A percentile compares a stretch with the other conserved stretches of the same genome.
These are phyloP conservation scores for Pseudopediastrum boryanum DNA, from an alignment of 139 green algal genomes.

Conservation along the genomic window DNA sequence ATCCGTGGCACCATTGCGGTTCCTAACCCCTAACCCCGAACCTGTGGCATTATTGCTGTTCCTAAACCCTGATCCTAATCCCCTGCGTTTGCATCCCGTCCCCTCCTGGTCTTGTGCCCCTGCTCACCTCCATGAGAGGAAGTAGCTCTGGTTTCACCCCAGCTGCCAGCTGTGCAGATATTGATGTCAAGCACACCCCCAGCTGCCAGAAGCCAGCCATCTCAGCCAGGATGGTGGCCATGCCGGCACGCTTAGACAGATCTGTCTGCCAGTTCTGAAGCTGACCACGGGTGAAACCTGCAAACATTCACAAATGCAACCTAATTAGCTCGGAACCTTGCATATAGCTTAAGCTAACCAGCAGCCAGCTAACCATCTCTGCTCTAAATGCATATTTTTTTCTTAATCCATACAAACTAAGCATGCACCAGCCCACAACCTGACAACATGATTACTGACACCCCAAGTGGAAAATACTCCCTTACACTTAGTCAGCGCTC, in stretches of 20 bases:
- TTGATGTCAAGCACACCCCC: conserved; percentile 25
- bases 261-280: conserved; percentile 64
- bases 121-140: conserved; percentile 51
- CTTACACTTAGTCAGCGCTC: no score
- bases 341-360: no score
- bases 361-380: no score
- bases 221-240: conserved; percentile 46
- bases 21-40: not conserved
- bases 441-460: no score
- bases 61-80: not conserved
- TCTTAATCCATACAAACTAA: no score
- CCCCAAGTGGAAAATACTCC: no score
- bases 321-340: no score
- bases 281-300: conserved; percentile 53
- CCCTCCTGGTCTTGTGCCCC: not conserved
- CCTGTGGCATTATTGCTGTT: not conserved
- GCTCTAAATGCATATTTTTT: no score
- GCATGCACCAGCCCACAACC: no score
- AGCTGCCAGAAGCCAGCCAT: conserved; percentile 63
- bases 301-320: no score
- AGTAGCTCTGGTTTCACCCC: conserved; percentile 61
- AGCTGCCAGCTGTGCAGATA: conserved; percentile 49
- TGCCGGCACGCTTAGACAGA: conserved; percentile 56
- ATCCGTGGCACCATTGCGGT: not conserved
- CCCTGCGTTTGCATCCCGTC: not conserved